Conservation (phyloP, 163 green algal genomes). For the Scenedesmus sp. region DNA sequence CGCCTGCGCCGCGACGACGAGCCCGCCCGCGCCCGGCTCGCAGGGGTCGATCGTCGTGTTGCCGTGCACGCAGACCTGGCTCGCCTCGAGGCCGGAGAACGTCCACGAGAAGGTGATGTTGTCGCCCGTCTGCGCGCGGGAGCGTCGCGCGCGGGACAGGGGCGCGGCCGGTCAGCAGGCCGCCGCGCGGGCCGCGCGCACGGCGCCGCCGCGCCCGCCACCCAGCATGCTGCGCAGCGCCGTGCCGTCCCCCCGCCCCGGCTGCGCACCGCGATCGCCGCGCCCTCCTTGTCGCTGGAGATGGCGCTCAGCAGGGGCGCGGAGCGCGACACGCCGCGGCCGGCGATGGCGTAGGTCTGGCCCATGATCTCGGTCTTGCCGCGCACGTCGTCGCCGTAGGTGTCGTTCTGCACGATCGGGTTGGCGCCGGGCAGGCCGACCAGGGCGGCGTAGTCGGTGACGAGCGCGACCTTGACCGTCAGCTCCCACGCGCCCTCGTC, state of each 20-base stretch:
- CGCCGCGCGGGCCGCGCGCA: too few species aligned
- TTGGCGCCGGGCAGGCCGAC: background rate
- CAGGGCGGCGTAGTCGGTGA: background rate
- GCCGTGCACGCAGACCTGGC: background rate
- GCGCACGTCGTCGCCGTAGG: too few species aligned
- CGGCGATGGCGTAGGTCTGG: background rate
- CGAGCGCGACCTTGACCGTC: conserved; percentile 8
- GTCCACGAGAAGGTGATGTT: conserved; percentile 16
- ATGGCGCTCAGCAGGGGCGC: conserved; percentile 1
- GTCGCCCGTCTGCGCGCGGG: background rate
- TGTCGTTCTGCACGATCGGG: background rate
- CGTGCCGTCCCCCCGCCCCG: too few species aligned
- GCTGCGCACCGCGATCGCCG: background rate
- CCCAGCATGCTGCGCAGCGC: too few species aligned
- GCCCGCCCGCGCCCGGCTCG: conserved; percentile 1
- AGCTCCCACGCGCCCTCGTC: too few species aligned
- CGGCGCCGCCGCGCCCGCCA: too few species aligned
- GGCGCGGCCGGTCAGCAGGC: too few species aligned
- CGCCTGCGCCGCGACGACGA: background rate
- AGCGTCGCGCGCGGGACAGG: background rate
- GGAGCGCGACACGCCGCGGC: background rate
- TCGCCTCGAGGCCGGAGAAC: background rate
- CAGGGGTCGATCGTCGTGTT: background rate
- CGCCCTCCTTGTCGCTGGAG: background rate
- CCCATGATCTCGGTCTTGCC: background rate